phyloP scores from a whole-genome alignment of 1,139 yeast genomes.

The Petasospora rhodanensis region DNA sequence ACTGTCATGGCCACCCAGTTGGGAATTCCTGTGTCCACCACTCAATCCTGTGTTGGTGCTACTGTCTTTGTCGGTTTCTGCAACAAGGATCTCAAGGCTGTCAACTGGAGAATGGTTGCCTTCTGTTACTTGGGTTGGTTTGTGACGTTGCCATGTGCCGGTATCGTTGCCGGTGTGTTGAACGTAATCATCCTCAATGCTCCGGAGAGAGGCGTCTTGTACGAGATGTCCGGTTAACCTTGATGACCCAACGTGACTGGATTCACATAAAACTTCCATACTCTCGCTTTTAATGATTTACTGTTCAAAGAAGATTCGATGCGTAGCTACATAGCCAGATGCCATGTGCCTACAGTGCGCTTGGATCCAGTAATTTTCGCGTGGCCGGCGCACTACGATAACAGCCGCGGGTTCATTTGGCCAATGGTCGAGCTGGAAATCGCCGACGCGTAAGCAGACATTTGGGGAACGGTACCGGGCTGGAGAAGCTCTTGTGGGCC shows the following conservation, averaged over 20 bases:
- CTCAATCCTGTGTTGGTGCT: constrained; percentile 80
- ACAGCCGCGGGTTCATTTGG: constrained; percentile 1
- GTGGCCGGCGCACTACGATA: constrained; percentile 1
- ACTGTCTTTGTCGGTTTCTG: constrained; percentile 73
- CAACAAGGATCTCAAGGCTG: constrained; percentile 58
- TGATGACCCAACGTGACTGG: no score
- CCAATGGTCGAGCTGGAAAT: constrained; percentile 2
- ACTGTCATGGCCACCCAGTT: constrained; percentile 73
- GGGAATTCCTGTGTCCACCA: constrained; percentile 68
- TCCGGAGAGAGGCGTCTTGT: constrained; percentile 35
- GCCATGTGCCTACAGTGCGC: no score
- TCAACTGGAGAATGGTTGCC: constrained; percentile 74
- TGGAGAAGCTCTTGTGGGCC: no score
- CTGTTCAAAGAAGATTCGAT: no score
- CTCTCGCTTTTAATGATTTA: background rate
- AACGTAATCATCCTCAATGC: constrained; percentile 66
- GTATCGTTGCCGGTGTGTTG: constrained; percentile 63
- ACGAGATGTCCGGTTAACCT: constrained; percentile 10
- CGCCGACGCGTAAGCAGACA: no score
- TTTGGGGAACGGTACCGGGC: no score
- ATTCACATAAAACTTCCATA: no score
- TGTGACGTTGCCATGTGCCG: constrained; percentile 70
- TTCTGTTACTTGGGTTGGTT: constrained; percentile 77
- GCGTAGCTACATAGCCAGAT: no score
- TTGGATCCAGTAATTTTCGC: no score